Evolutionary conservation across 345 rosid species (phyloP).

Genomic region (Rhodamnia argentea): DNA sequence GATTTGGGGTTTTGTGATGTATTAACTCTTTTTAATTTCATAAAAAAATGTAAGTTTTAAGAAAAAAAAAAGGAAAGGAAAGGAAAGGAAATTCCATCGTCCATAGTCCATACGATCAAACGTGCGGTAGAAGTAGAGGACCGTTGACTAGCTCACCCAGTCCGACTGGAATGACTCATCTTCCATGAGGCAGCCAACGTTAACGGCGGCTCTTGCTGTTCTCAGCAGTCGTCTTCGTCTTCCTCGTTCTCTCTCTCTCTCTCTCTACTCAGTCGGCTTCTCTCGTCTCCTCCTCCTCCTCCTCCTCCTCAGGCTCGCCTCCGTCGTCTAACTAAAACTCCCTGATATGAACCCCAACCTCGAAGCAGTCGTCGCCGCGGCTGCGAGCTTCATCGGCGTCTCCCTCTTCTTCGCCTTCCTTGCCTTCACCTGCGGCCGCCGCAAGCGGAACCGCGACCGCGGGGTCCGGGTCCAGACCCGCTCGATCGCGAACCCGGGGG

Average conservation of each 20-base stretch:
- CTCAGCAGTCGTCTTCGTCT: not conserved
- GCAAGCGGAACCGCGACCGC: not conserved
- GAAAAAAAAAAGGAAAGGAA: accelerated
- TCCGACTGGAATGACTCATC: not conserved
- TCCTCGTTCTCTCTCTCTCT: not conserved
- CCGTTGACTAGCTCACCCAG: not conserved
- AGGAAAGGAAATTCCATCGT: not conserved
- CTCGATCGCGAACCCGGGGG: not conserved
- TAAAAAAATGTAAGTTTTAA: too few species aligned
- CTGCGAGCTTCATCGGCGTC: constrained; percentile 18
- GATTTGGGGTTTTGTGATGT: too few species aligned
- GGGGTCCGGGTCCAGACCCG: not conserved
- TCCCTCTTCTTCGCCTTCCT: constrained; percentile 14
- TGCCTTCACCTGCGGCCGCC: constrained; percentile 11
- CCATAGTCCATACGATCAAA: not conserved
- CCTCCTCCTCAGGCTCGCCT: not conserved
- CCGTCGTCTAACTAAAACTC: not conserved
- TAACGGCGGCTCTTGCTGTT: not conserved
- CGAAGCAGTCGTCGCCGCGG: constrained; percentile 18
- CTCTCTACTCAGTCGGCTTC: not conserved
- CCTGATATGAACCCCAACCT: not conserved
- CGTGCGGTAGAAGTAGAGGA: not conserved
- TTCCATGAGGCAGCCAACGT: not conserved
- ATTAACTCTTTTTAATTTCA: too few species aligned
- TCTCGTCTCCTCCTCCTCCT: not conserved